Conservation (phyloP, 768 basidiomycete genomes). For the Lactifluus pinguis region DNA sequence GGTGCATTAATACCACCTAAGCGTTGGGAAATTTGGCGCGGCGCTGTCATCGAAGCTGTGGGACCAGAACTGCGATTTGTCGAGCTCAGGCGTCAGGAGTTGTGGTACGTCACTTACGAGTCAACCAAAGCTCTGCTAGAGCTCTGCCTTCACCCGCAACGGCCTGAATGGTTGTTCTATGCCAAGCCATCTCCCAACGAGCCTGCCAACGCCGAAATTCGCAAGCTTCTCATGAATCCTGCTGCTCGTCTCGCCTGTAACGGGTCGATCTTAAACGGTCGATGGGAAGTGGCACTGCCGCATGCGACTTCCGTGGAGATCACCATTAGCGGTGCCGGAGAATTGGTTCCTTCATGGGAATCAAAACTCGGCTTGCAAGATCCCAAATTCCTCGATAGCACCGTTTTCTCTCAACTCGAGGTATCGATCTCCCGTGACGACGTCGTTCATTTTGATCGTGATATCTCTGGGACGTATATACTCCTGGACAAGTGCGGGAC, state of each 20-base stretch:
- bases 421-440: constrained; percentile 48
- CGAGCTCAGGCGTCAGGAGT: constrained; percentile 78
- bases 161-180: constrained; percentile 83
- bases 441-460: constrained; percentile 51
- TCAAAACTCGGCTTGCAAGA: constrained; percentile 63
- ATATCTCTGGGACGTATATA: constrained; percentile 71
- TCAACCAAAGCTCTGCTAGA: constrained; percentile 65
- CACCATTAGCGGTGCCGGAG: constrained; percentile 54
- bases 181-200: constrained; percentile 56
- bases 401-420: constrained; percentile 57
- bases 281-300: constrained; percentile 78
- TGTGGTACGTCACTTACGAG: constrained; percentile 77
- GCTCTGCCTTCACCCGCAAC: constrained; percentile 63
- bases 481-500: constrained; percentile 85
- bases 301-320: constrained; percentile 44
- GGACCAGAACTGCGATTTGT: constrained; percentile 69
- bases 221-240: constrained; percentile 61
- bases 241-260: constrained; percentile 63
- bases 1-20: constrained; percentile 38
- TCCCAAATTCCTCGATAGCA: constrained; percentile 55
- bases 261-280: constrained; percentile 51
- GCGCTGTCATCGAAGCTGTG: constrained; percentile 52
- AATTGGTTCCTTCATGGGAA: constrained; percentile 79
- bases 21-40: constrained; percentile 62
- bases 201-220: constrained; percentile 73